Percentiles rank a stretch among this genome's conserved stretches.
These are phyloP conservation scores for Claviceps sp. DNA, from an alignment of 2,329 filamentous ascomycete species.

Conservation along the genomic window DNA sequence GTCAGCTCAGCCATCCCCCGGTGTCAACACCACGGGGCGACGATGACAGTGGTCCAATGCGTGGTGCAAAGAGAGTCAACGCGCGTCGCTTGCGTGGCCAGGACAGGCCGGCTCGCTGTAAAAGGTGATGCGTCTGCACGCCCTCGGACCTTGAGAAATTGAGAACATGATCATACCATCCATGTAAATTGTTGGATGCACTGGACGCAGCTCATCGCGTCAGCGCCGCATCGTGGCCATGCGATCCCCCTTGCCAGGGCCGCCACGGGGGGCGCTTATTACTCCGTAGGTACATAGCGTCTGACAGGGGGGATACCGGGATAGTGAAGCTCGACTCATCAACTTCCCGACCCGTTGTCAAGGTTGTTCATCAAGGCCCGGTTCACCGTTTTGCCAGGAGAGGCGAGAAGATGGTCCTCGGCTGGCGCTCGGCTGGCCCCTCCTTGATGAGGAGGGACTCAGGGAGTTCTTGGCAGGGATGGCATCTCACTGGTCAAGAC, in stretches of 20 bases:
- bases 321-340: constrained; percentile 1
- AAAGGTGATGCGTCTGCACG: background rate
- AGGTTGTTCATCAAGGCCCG: background rate
- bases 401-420: too few relatives aligned
- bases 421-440: too few relatives aligned
- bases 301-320: too few relatives aligned
- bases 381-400: background rate
- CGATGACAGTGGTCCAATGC: background rate
- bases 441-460: background rate
- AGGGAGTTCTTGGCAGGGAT: constrained; percentile 5
- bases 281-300: too few relatives aligned
- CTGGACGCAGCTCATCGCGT: constrained; percentile 6
- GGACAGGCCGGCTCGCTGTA: background rate
- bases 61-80: background rate
- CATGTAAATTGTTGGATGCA: background rate
- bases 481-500: constrained; percentile 6
- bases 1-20: background rate
- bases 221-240: constrained; percentile 6
- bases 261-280: too few relatives aligned
- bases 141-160: background rate
- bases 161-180: background rate
- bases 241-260: constrained; percentile 5
- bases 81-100: background rate
- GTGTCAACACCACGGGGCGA: background rate
- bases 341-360: background rate